A percentile compares a stretch with the other conserved stretches of the same genome.
phyloP scores from a whole-genome alignment of 805 yeast genomes.

The Lipomyces kockii region DNA sequence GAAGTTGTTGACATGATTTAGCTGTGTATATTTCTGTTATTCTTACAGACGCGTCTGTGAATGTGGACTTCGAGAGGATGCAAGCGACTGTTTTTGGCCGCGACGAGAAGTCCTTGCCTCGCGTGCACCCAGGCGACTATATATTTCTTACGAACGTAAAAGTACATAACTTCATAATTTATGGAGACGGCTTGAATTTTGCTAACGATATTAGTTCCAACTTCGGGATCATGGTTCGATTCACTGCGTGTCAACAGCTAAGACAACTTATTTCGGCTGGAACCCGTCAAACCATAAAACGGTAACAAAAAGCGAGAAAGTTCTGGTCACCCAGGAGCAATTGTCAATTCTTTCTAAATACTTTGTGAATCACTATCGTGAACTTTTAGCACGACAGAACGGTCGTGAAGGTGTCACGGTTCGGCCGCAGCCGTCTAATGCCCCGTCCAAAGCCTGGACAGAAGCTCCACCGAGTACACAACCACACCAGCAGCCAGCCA shows the following conservation, averaged over 20 bases:
- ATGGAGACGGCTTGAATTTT: background rate
- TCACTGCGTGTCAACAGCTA: background rate
- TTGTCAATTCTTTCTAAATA: background rate
- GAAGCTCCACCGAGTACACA: background rate
- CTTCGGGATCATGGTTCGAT: slow-evolving; percentile 1
- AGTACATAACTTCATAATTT: background rate
- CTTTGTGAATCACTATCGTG: background rate
- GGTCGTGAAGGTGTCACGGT: background rate
- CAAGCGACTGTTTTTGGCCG: background rate
- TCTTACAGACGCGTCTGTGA: background rate
- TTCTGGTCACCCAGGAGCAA: background rate
- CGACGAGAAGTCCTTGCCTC: background rate
- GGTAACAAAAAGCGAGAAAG: background rate
- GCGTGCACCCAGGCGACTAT: background rate
- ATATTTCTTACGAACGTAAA: background rate
- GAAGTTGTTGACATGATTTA: background rate
- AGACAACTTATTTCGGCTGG: background rate
- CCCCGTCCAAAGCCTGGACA: background rate
- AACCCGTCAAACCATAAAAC: background rate
- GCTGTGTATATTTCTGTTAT: background rate
- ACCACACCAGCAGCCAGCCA: background rate
- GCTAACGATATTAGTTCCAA: background rate
- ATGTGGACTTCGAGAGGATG: background rate
- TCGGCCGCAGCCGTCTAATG: background rate
- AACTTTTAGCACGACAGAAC: background rate